Base-by-base conservation (phyloP, 208 protist species). In the Acanthamoeba castellanii region DNA sequence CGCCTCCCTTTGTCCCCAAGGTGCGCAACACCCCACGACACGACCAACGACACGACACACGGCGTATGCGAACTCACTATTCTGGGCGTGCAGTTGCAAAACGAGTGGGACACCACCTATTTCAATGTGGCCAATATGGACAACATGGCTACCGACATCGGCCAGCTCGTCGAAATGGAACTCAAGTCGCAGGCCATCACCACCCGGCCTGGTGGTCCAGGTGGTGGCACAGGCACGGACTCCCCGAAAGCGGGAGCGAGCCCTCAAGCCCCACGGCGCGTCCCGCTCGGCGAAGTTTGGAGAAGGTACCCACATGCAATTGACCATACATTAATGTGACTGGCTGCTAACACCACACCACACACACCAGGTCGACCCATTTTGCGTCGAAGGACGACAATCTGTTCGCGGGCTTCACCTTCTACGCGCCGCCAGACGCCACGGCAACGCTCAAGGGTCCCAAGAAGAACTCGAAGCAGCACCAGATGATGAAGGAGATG, bases 331-430 rank as follows among this genome's bases (percentile, higher is more conserved):
- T 52, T 4, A 14, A 14, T 52, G 7, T 52, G 47, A 52, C 47
- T 76, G 34, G 70, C 2, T 85, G 76, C 25, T 57, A 0, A 85
- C 8, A 11, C 18, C 52, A 13, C 9, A 55, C 50, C 16, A 57
- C 52, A 20, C 52, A 55, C 50, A 55, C 52, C 50, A 88, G 81
- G 32, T 90, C 82, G 30, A 90, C 82, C 25, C 82, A 90, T 52
- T 90, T 90, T 34, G 52, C 57, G 32, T 70, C 47, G 16, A 68
- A 90, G 25, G 82, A 90, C 55, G 82, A 90, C 32, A 59, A 90
- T 27, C 47, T 90, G 50, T 90, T 90, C 37, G 82, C 82, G 52
- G 82, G 82, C 45, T 90, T 90, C 82, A 90, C 82, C 18, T 90
- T 66, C 50, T 70, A 42, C 30, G 47, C 82, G 3, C 57, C 57